These are phyloP conservation scores for Colletotrichum sp. DNA, from an alignment of 2,329 filamentous ascomycete species.

Conservation along the genomic window DNA sequence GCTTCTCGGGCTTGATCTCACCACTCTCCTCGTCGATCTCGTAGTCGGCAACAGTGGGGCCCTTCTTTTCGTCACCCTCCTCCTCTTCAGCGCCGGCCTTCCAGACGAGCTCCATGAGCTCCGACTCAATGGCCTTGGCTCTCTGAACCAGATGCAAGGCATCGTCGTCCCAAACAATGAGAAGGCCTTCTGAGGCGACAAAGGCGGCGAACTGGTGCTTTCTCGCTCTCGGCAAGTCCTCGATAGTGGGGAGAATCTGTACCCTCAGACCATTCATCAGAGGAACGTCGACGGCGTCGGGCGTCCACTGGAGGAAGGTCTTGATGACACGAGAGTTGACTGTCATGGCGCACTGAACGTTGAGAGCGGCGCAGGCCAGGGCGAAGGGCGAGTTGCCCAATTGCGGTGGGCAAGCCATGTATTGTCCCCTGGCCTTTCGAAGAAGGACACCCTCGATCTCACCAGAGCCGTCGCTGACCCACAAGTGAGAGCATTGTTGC, in stretches of 20 bases:
- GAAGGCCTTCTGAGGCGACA: slow-evolving; percentile 70
- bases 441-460: slow-evolving; percentile 76
- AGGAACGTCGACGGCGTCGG: slow-evolving; percentile 76
- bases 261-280: slow-evolving; percentile 78
- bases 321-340: slow-evolving; percentile 82
- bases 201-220: slow-evolving; percentile 86
- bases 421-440: slow-evolving; percentile 70
- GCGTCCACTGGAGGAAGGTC: slow-evolving; percentile 76
- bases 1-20: slow-evolving; percentile 66
- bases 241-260: slow-evolving; percentile 75
- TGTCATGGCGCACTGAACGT: slow-evolving; percentile 82
- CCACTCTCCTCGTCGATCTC: slow-evolving; percentile 77
- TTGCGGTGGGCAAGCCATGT: slow-evolving; percentile 75
- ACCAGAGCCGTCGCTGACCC: slow-evolving; percentile 73
- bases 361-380: slow-evolving; percentile 69
- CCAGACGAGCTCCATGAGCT: slow-evolving; percentile 82
- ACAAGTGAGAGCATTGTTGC: slow-evolving; percentile 76
- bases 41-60: slow-evolving; percentile 47
- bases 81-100: slow-evolving; percentile 60
- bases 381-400: slow-evolving; percentile 69
- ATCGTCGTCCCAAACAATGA: slow-evolving; percentile 86
- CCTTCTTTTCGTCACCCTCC: slow-evolving; percentile 57
- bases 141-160: slow-evolving; percentile 72
- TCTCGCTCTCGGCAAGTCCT: slow-evolving; percentile 72
- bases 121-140: slow-evolving; percentile 75